Evolutionary conservation across 148 eudicot species (phyloP), one percentile per base, ranked within the genome.

Genomic region (Salicornia ramosissima): DNA sequence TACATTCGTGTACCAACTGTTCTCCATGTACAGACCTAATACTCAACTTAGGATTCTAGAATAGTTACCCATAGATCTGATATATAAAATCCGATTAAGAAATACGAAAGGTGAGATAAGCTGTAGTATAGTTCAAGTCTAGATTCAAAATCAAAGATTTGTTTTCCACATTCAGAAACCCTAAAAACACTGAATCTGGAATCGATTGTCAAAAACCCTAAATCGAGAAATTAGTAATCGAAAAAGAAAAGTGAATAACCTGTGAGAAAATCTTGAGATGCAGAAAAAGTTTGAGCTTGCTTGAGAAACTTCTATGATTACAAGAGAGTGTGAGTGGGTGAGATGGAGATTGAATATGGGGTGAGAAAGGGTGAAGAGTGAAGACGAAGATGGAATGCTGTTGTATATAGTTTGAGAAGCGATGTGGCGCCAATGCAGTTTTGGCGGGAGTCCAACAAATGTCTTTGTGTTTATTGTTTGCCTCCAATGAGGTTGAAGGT

Each of bases 381-480:
- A 36, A 36, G 40, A 36, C 40, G 8, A n/a, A n/a, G n/a, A 36
- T 36, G 40, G 40, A 47, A n/a, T 54, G 43, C 9, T 16, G 33
- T 18, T 5, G 34, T 12, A 47, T 26, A 22, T 36, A 25, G 25
- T 2, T 25, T 16, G 67, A 66, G 43, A 47, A 15, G 2, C 10
- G 29, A 15, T 46, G 22, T 60, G 45, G 49, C 75, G 75, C 75
- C 61, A 47, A 49, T 36, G 14, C 11, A 9, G 34, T 19, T 42
- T 71, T 71, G 68, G 74, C 68, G 74, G 74, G 74, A 71, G 67
- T 25, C 22, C 6, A 21, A n/a, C 1, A 2, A 1, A 4, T 16
- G 43, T 10, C 31, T n/a, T 4, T 4, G 29, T 29, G 30, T 28
- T 33, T n/a, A 14, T 29, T n/a, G 39, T 36, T 4, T 3, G 40